phyloP scores from a whole-genome alignment of 1,284 basidiomycete genomes.

The Spongispora temasekensis region DNA sequence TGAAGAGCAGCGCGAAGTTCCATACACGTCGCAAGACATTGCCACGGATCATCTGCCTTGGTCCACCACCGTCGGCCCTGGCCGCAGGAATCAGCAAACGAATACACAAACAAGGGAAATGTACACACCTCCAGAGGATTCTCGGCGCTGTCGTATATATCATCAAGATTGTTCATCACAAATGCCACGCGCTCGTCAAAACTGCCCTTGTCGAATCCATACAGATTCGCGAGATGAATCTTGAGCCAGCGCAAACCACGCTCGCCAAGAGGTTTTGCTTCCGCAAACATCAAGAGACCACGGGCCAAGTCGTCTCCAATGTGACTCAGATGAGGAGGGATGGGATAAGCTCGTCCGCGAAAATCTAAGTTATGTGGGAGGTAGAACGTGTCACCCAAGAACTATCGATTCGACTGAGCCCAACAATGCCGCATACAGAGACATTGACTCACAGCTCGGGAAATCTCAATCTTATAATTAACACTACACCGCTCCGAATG shows the following conservation, averaged over 20 bases:
- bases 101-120: constrained; percentile 1
- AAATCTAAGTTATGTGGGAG: constrained; percentile 98
- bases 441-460: constrained; percentile 69
- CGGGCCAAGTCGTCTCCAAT: constrained; percentile 95
- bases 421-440: background rate
- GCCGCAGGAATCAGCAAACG: constrained; percentile 12
- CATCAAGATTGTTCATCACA: constrained; percentile 70
- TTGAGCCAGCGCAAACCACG: constrained; percentile 86
- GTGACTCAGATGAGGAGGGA: constrained; percentile 95
- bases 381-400: constrained; percentile 86
- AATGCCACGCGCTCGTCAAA: constrained; percentile 90
- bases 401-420: constrained; percentile 46
- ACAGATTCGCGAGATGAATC: constrained; percentile 92
- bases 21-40: constrained; percentile 91
- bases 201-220: constrained; percentile 93
- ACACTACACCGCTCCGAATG: constrained; percentile 92
- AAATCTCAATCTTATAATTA: constrained; percentile 98
- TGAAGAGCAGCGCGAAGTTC: constrained; percentile 82
- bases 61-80: constrained; percentile 87
- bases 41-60: constrained; percentile 95
- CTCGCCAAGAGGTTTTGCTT: constrained; percentile 77
- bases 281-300: constrained; percentile 86
- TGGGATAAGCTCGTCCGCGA: constrained; percentile 95
- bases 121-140: constrained; percentile 74
- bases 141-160: constrained; percentile 84